Evolutionary conservation across 2,329 filamentous ascomycete species (phyloP), one percentile per base, ranked within the genome.

Genomic region (Talaromyces funiculosus): DNA sequence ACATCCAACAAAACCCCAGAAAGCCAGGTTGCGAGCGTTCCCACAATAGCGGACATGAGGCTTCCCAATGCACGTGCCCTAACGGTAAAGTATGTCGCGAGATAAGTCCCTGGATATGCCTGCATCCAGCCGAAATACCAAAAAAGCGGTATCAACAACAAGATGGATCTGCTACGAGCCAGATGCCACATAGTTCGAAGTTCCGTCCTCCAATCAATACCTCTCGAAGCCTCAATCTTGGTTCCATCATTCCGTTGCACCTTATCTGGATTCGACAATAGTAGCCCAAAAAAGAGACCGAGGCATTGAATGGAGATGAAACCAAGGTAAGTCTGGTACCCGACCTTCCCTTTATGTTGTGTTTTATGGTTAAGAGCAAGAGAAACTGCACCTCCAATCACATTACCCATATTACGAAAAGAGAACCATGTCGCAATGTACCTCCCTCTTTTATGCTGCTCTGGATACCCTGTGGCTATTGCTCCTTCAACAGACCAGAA

Each of bases 401-500:
- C 74, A 59, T 82, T 81, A 0, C 81, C 81, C 7, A 82, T 74
- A 61, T 82, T 80, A 6, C 80, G 77, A 7, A 83, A 76, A 6
- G 80, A 78, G 4, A 83, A 77, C 53, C 53, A 37, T 54, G 61
- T 35, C 26, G 75, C 62, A 72, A 77, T 64, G 74, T 77, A 66
- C 60, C 65, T 40, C 42, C 79, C 79, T 35, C 79, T 72, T 58
- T 81, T 76, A 54, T 78, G 70, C 26, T 78, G 69, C 22, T 78
- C 77, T 4, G 77, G 77, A 56, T 81, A 81, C 1, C 78, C 80
- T 5, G 81, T 68, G 0, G 79, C 79, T 2, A 82, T 74, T 0
- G 80, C 79, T 7, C 79, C 80, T 65, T 82, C 80, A 6, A 75
- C 74, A 0, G 78, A 78, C 80, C 80, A 82, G 69, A 82, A 82